Conservation (phyloP, 1,139 yeast species). For the Saccharomycopsis hybrid region DNA sequence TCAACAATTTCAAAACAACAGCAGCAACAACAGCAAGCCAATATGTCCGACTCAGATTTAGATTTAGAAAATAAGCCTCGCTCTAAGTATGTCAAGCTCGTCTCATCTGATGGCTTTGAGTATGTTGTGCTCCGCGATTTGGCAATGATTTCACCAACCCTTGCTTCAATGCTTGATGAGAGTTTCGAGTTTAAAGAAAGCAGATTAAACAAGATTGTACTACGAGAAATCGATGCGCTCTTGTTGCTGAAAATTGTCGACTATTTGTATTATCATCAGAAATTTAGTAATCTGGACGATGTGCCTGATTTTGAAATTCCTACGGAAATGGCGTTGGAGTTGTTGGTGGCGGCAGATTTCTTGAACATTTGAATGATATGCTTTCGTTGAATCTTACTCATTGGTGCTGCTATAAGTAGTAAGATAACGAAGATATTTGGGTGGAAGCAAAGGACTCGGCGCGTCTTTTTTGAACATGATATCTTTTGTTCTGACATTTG, state of each 20-base stretch:
- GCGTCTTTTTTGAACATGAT: too few species aligned
- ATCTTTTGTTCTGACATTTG: too few species aligned
- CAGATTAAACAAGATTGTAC: constrained; percentile 40
- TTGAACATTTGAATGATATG: constrained; percentile 39
- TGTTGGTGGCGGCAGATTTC: constrained; percentile 87
- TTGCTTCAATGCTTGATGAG: constrained; percentile 57
- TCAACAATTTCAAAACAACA: background rate
- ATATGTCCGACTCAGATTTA: background rate
- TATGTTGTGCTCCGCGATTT: constrained; percentile 67
- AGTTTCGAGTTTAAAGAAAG: constrained; percentile 41
- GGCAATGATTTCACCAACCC: constrained; percentile 77
- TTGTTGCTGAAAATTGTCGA: constrained; percentile 79
- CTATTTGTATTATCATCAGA: constrained; percentile 69
- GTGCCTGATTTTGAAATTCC: constrained; percentile 88
- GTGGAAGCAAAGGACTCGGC: too few species aligned
- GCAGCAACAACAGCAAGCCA: background rate
- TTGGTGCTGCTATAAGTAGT: too few species aligned
- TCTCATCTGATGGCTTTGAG: constrained; percentile 68
- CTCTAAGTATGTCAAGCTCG: constrained; percentile 50
- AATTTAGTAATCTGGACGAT: constrained; percentile 56
- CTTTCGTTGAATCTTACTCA: too few species aligned
- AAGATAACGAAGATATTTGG: too few species aligned
- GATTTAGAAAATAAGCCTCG: background rate
- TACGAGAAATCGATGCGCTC: constrained; percentile 62
- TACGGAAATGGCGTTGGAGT: constrained; percentile 87